phyloP scores from a whole-genome alignment of 192 early-diverging fungal genomes.

The Chytriomyces sp. region DNA sequence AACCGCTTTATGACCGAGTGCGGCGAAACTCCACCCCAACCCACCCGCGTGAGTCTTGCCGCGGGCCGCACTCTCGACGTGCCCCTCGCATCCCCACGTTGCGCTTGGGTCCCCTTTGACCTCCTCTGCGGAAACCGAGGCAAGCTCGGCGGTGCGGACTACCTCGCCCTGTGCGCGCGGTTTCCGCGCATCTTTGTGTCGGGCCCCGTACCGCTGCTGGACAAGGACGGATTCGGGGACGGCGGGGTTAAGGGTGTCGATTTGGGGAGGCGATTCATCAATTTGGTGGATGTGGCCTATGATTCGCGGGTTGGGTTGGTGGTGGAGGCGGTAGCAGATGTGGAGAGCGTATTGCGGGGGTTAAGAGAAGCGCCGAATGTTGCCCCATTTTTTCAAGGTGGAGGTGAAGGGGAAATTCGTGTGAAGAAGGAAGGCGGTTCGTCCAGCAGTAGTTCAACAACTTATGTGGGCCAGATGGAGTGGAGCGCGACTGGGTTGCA shows the following conservation, averaged over 20 bases:
- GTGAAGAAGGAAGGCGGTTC: conserved; percentile 14
- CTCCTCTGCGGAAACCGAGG: conserved; percentile 14
- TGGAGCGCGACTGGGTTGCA: conserved; percentile 34
- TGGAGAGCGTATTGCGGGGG: background rate
- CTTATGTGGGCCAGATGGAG: conserved; percentile 30
- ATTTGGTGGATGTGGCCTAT: conserved; percentile 26
- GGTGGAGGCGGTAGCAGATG: background rate
- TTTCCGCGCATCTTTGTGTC: background rate
- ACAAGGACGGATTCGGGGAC: background rate
- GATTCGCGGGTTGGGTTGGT: conserved; percentile 9
- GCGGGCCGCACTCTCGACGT: background rate
- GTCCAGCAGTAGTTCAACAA: background rate
- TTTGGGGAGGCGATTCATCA: conserved; percentile 20
- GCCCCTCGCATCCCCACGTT: background rate
- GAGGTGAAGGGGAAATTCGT: background rate
- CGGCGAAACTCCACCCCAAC: background rate
- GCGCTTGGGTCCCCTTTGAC: background rate
- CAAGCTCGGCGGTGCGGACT: conserved; percentile 8
- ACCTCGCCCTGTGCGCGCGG: background rate
- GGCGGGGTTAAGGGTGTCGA: conserved; percentile 14
- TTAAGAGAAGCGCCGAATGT: background rate
- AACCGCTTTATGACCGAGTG: background rate
- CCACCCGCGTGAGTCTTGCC: background rate
- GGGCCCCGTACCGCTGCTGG: background rate
- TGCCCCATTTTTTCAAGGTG: background rate